Base-by-base conservation (phyloP, 352 stramenopile species). In the Globisporangium solare region DNA sequence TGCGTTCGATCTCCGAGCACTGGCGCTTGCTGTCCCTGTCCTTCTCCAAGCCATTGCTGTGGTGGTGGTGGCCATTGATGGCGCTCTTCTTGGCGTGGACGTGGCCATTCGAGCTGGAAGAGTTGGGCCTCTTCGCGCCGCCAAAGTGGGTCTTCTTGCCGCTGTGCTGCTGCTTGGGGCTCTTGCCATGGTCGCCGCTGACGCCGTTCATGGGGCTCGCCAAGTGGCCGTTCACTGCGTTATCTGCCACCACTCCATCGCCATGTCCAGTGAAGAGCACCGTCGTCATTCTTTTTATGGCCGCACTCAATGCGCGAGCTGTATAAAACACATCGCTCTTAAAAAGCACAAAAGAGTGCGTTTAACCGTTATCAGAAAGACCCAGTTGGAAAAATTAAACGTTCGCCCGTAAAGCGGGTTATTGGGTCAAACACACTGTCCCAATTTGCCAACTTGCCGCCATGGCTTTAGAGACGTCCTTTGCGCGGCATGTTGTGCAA, bases 401-500 rank as follows among this genome's bases (percentile, higher is more conserved):
- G 27, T 35, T 35, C 27, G 6, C 5, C 27, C 27, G 10, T 6
- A 35, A 7, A 35, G 27, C 10, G 27, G 27, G 27, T 35, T 35
- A 35, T 35, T 35, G 27, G 27, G 27, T 35, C 27, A 7, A 35
- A 35, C 27, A 35, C 27, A 35, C 10, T 35, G 4, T 35, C 27
- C 27, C 27, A 35, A 35, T 6, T 6, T 31, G 24, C 24, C 24
- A 31, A 31, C 24, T 31, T 31, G 24, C 24, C 6, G 2, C 27
- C 27, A 35, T 27, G 24, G 17, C 46, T 32, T 71, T 67, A 86
- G 45, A 77, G 78, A n/a, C 80, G 78, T 41, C 78, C 74, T 62
- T 88, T 88, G 54, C 80, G 80, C 20, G 43, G 56, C 62, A 76
- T 76, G 39, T 59, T 65, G 53, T 83, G 72, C 57, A 80, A 61